phyloP scores from a whole-genome alignment of 1,139 yeast genomes.

The Diutina siamensis region DNA sequence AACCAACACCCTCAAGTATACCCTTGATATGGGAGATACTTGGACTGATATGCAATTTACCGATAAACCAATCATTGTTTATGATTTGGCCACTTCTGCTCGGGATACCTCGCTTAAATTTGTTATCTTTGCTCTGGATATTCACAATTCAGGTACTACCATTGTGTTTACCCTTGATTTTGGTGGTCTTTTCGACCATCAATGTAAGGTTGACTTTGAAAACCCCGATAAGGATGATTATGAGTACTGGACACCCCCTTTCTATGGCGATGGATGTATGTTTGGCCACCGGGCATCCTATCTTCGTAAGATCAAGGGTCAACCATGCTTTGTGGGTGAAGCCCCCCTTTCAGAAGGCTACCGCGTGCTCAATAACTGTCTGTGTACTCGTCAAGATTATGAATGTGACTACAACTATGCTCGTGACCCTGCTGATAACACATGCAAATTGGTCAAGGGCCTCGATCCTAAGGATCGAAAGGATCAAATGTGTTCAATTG shows the following conservation, averaged over 20 bases:
- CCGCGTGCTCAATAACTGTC: conserved; percentile 53
- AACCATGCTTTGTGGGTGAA: conserved; percentile 66
- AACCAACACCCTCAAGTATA: conserved; percentile 51
- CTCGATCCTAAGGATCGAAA: conserved; percentile 51
- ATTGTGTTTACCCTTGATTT: conserved; percentile 56
- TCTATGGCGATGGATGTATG: conserved; percentile 62
- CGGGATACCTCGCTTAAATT: conserved; percentile 79
- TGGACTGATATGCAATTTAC: conserved; percentile 65
- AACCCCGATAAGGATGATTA: conserved; percentile 55
- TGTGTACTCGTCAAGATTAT: conserved; percentile 78
- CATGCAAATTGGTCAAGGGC: conserved; percentile 76
- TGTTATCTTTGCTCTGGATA: conserved; percentile 31
- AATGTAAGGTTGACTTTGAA: conserved; percentile 58
- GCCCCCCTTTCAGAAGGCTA: conserved; percentile 58
- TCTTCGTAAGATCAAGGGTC: conserved; percentile 54
- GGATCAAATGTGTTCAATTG: conserved; percentile 46
- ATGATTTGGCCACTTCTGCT: conserved; percentile 84
- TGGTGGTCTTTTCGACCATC: conserved; percentile 47
- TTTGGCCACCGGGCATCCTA: conserved; percentile 84
- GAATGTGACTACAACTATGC: conserved; percentile 89
- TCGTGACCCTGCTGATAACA: conserved; percentile 55
- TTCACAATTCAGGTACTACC: conserved; percentile 10
- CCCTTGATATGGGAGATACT: conserved; percentile 68
- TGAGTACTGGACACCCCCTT: conserved; percentile 72
- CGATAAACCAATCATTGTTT: conserved; percentile 41